Conservation (phyloP, 140 eudicot species). For the Oenanthe javanica region DNA sequence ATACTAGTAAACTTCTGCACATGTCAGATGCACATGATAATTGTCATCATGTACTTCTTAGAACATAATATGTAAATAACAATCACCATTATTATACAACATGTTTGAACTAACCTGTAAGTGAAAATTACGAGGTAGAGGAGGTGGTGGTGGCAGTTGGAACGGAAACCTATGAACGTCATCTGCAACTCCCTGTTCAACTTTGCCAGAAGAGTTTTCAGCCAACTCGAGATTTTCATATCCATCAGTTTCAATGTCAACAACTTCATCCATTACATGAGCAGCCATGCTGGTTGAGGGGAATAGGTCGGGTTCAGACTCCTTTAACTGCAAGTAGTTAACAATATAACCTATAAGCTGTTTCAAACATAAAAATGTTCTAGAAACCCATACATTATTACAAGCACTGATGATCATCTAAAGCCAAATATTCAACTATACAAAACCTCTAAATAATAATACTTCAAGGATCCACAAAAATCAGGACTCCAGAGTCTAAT, state of each 20-base stretch:
- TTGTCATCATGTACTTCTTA: background rate
- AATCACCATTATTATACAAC: conserved; percentile 1
- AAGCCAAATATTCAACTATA: background rate
- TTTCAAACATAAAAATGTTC: background rate
- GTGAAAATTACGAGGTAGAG: conserved; percentile 35
- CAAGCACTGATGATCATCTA: background rate
- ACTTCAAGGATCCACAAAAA: background rate
- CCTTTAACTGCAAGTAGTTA: conserved; percentile 39
- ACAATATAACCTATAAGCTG: background rate
- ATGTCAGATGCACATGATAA: background rate
- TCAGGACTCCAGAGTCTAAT: too few relatives aligned
- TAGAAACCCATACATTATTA: background rate
- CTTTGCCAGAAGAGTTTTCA: conserved; percentile 17
- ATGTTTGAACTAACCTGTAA: conserved; percentile 37
- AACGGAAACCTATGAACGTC: conserved; percentile 28
- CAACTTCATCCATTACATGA: conserved; percentile 50
- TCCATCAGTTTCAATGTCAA: conserved; percentile 50
- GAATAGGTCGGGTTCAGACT: conserved; percentile 19
- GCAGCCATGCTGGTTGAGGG: conserved; percentile 63
- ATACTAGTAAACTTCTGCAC: background rate
- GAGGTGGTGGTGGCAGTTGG: conserved; percentile 61
- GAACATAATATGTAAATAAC: background rate
- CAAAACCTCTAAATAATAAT: background rate
- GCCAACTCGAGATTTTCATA: conserved; percentile 21
- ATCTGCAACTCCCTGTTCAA: conserved; percentile 26